A percentile compares a stretch with the other conserved stretches of the same genome.
These are phyloP conservation scores for Rhodotorula sp. DNA, from an alignment of 1,284 basidiomycete species.

Conservation along the genomic window DNA sequence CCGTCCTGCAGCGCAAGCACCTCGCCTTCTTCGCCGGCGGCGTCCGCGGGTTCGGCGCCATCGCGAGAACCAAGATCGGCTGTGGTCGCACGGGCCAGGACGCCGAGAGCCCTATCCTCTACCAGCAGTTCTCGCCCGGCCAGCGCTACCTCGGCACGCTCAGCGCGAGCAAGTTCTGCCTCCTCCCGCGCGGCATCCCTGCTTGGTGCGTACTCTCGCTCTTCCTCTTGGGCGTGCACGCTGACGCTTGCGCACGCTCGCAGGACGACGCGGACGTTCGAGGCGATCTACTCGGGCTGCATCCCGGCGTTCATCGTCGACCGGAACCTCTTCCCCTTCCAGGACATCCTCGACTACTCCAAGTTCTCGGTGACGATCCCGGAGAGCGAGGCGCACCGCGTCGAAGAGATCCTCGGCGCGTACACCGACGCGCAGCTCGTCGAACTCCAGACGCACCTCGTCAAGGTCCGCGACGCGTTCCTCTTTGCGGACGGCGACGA, in stretches of 20 bases:
- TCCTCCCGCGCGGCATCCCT: constrained; percentile 52
- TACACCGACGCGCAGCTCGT: constrained; percentile 52
- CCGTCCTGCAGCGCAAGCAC: constrained; percentile 31
- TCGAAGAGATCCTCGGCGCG: constrained; percentile 52
- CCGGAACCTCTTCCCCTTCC: constrained; percentile 54
- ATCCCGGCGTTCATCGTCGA: constrained; percentile 56
- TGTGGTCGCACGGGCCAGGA: constrained; percentile 34
- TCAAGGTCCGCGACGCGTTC: constrained; percentile 55
- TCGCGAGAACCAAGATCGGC: constrained; percentile 44
- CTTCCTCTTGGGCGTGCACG: neutral
- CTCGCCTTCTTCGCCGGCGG: constrained; percentile 45
- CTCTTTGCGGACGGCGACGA: constrained; percentile 48
- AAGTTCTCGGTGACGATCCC: constrained; percentile 54
- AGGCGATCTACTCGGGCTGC: constrained; percentile 57
- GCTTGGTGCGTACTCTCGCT: constrained; percentile 36
- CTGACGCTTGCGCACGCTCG: neutral
- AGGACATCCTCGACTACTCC: constrained; percentile 54
- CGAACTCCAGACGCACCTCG: constrained; percentile 54
- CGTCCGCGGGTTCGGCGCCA: constrained; percentile 44
- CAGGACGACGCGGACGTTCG: constrained; percentile 55
- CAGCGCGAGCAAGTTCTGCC: constrained; percentile 53
- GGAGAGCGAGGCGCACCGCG: constrained; percentile 53
- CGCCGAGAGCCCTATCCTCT: constrained; percentile 49
- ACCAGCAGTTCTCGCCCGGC: constrained; percentile 47
- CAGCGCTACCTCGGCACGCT: constrained; percentile 54